phyloP scores from a whole-genome alignment of 1,284 basidiomycete species.

The Sporisorium scitamineum region DNA sequence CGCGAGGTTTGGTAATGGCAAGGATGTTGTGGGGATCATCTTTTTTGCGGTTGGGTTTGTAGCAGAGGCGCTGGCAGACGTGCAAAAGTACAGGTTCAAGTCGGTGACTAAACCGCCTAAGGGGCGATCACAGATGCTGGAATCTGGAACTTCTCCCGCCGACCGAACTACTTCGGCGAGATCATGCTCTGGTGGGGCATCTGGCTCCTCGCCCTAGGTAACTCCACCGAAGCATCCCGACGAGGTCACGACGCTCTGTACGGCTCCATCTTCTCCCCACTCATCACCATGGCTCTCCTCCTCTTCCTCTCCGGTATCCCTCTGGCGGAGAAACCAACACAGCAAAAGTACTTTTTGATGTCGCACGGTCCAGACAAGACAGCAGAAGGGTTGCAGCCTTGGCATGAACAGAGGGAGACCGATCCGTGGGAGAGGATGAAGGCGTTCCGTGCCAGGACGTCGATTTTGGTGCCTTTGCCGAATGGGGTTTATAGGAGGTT shows the following conservation, averaged over 20 bases:
- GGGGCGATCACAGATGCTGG: conserved; percentile 61
- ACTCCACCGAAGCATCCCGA: conserved; percentile 20
- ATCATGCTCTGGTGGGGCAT: conserved; percentile 70
- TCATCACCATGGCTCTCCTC: conserved; percentile 62
- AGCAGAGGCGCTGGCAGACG: conserved; percentile 76
- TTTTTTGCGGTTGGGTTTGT: conserved; percentile 77
- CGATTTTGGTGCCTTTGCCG: conserved; percentile 78
- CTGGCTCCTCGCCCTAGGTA: conserved; percentile 51
- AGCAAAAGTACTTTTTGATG: conserved; percentile 77
- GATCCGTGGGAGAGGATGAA: conserved; percentile 63
- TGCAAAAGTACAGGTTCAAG: conserved; percentile 73
- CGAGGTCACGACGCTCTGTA: conserved; percentile 51
- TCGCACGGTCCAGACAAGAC: conserved; percentile 67
- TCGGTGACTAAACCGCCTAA: conserved; percentile 47
- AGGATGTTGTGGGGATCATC: conserved; percentile 79
- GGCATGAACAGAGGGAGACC: conserved; percentile 49
- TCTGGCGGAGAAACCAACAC: conserved; percentile 79
- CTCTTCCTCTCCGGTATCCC: conserved; percentile 77
- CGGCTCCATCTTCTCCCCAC: conserved; percentile 60
- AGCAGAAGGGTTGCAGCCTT: conserved; percentile 36
- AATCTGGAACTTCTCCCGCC: conserved; percentile 65
- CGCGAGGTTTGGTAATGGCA: conserved; percentile 49
- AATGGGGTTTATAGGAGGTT: conserved; percentile 75
- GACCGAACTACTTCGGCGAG: conserved; percentile 83
- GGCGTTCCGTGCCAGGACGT: conserved; percentile 72